phyloP scores from a whole-genome alignment of 805 yeast species.

The Yamadazyma kitorensis region DNA sequence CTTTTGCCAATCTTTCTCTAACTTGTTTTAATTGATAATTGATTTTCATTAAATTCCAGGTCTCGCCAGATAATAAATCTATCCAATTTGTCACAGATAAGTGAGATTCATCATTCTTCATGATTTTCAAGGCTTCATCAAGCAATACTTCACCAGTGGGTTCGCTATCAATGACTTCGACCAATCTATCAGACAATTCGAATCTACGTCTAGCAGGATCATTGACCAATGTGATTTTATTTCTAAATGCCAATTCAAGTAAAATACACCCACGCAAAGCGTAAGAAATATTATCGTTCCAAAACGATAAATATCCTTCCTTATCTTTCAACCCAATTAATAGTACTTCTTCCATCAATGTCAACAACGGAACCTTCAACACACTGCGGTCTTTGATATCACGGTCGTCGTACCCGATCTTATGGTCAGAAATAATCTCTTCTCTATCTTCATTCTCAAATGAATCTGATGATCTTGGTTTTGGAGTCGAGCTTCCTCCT shows the following conservation, averaged over 20 bases:
- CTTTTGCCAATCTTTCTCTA: conserved; percentile 93
- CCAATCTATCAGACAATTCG: conserved; percentile 80
- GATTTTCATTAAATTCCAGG: conserved; percentile 95
- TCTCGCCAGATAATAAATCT: conserved; percentile 89
- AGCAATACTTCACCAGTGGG: conserved; percentile 93
- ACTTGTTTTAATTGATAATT: conserved; percentile 96
- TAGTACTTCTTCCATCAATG: conserved; percentile 95
- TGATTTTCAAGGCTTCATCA: conserved; percentile 89
- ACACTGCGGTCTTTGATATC: conserved; percentile 47
- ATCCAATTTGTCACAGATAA: conserved; percentile 88
- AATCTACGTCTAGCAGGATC: conserved; percentile 90
- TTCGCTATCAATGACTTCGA: conserved; percentile 81
- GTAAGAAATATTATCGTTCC: conserved; percentile 97
- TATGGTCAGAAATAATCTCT: conserved; percentile 43
- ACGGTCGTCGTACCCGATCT: conserved; percentile 78
- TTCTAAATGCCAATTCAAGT: conserved; percentile 88
- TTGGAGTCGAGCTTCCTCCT: conserved; percentile 19
- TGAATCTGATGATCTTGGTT: conserved; percentile 17
- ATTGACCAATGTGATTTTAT: conserved; percentile 81
- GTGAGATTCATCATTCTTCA: conserved; percentile 78
- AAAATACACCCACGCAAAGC: conserved; percentile 93
- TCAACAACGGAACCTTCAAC: conserved; percentile 63
- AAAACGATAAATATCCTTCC: conserved; percentile 93
- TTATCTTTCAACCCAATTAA: conserved; percentile 91
- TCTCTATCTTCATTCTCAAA: conserved; percentile 22